These are phyloP conservation scores for Vairimorpha apis DNA, from an alignment of 371 early-diverging fungal species.

Conservation along the genomic window DNA sequence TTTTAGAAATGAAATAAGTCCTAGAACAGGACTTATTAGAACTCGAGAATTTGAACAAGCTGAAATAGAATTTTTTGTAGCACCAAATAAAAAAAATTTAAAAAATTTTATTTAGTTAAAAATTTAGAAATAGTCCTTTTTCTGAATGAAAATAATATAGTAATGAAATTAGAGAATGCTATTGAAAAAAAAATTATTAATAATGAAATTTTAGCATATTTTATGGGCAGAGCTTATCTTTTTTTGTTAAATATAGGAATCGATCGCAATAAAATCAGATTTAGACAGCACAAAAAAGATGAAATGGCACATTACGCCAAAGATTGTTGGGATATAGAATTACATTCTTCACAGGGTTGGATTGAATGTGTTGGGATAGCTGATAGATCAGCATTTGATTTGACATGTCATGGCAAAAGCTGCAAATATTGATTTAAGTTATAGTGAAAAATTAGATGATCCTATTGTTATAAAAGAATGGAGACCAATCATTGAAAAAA, in stretches of 20 bases:
- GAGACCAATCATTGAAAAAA: slow-evolving; percentile 64
- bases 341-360: slow-evolving; percentile 74
- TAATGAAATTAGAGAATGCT: slow-evolving; percentile 84
- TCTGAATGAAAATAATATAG: slow-evolving; percentile 58
- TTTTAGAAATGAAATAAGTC: slow-evolving; percentile 98
- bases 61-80: slow-evolving; percentile 97
- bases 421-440: slow-evolving; percentile 83
- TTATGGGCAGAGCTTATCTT: slow-evolving; percentile 81
- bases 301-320: slow-evolving; percentile 99
- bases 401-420: slow-evolving; percentile 79
- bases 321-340: slow-evolving; percentile 71
- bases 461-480: slow-evolving; percentile 64
- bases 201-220: slow-evolving; percentile 95
- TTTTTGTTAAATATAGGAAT: slow-evolving; percentile 89
- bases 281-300: slow-evolving; percentile 96
- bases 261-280: slow-evolving; percentile 74
- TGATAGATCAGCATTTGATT: slow-evolving; percentile 93
- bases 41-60: slow-evolving; percentile 98
- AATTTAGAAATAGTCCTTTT: slow-evolving; percentile 71
- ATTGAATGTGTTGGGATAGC: slow-evolving; percentile 99
- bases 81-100: slow-evolving; percentile 80
- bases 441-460: slow-evolving; percentile 74
- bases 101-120: slow-evolving; percentile 76
- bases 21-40: slow-evolving; percentile 87
- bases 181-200: slow-evolving; percentile 75